phyloP scores from a whole-genome alignment of 2,329 filamentous ascomycete species.

The Fusarium tjaetaba region DNA sequence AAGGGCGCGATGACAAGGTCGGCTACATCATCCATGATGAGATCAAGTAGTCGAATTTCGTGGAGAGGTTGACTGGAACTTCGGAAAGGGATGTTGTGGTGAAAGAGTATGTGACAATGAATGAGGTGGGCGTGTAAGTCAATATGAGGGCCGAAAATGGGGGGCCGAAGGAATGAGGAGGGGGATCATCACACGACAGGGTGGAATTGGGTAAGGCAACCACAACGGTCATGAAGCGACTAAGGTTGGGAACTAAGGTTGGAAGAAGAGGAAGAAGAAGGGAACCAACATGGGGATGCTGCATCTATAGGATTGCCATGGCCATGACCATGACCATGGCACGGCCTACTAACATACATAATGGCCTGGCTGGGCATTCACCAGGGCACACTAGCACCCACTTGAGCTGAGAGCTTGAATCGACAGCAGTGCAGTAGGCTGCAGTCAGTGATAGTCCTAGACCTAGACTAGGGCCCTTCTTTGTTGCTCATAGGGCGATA shows the following conservation, averaged over 20 bases:
- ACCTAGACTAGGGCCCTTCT: constrained; percentile 1
- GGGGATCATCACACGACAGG: constrained; percentile 36
- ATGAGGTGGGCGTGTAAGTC: constrained; percentile 42
- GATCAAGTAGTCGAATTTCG: neutral
- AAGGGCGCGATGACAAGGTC: constrained; percentile 62
- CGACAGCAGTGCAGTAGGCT: constrained; percentile 17
- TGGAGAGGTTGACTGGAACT: neutral
- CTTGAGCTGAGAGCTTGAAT: constrained; percentile 22
- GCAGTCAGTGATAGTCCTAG: neutral
- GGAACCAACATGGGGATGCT: constrained; percentile 15
- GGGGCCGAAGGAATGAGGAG: constrained; percentile 11
- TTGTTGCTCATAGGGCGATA: constrained; percentile 12
- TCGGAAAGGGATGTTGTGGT: neutral
- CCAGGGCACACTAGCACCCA: constrained; percentile 28
- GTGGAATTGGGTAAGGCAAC: constrained; percentile 18
- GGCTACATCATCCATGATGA: constrained; percentile 52
- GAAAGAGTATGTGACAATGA: constrained; percentile 1
- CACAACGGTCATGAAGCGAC: neutral
- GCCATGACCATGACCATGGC: neutral
- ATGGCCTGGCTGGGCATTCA: constrained; percentile 23
- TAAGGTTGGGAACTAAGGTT: constrained; percentile 5
- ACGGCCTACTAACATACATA: constrained; percentile 16
- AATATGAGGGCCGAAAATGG: constrained; percentile 35
- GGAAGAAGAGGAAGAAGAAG: constrained; percentile 9
- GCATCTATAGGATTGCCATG: constrained; percentile 3